These are phyloP conservation scores for Botryotinia globosa DNA, from an alignment of 2,329 filamentous ascomycete species.

Conservation along the genomic window DNA sequence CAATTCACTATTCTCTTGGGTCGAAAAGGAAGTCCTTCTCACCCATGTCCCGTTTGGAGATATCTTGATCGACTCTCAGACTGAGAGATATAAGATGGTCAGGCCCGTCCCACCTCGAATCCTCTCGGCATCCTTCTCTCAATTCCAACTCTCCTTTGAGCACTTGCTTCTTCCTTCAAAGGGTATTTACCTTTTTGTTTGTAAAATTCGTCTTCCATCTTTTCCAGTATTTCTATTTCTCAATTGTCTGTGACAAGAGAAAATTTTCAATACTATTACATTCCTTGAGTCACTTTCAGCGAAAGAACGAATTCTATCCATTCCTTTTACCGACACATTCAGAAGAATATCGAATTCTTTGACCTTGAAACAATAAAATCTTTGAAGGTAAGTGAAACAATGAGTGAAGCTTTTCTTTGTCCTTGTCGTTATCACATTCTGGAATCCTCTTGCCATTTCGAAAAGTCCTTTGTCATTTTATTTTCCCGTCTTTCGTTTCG, in stretches of 20 bases:
- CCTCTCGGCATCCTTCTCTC: slow-evolving; percentile 1
- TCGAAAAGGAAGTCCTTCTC: neutral
- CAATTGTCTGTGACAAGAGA: slow-evolving; percentile 10
- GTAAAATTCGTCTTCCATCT: slow-evolving; percentile 4
- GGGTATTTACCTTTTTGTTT: neutral
- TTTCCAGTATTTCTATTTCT: neutral
- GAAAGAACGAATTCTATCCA: slow-evolving; percentile 9
- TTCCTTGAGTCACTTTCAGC: slow-evolving; percentile 10
- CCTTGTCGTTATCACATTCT: neutral
- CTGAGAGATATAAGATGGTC: slow-evolving; percentile 15
- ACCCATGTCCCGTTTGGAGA: neutral
- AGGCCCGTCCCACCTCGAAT: slow-evolving; percentile 1
- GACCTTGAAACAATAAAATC: neutral
- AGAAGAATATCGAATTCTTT: slow-evolving; percentile 6
- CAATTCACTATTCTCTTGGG: neutral
- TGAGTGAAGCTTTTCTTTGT: neutral
- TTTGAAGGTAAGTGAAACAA: slow-evolving; percentile 13
- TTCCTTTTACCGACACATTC: slow-evolving; percentile 5
- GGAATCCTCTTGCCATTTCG: neutral
- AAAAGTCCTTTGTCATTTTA: neutral
- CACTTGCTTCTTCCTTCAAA: slow-evolving; percentile 6
- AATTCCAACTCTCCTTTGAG: slow-evolving; percentile 7
- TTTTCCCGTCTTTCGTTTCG: neutral
- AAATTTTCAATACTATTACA: neutral
- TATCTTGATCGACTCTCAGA: neutral